Conservation (phyloP, 805 yeast species). For the Ogataea methanolica region DNA sequence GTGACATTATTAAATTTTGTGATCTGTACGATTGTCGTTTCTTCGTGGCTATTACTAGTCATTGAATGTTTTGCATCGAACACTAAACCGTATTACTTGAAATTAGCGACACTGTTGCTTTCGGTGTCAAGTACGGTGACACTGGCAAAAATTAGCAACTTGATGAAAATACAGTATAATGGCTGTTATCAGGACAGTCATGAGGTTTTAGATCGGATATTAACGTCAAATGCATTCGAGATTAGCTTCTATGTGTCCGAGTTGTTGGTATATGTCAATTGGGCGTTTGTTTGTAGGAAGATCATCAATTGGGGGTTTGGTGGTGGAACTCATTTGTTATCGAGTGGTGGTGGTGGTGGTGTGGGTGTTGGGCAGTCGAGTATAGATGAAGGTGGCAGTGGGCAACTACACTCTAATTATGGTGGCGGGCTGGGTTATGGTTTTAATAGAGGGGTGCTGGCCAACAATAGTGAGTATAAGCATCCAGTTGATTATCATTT, state of each 20-base stretch:
- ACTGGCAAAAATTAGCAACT: slow-evolving; percentile 40
- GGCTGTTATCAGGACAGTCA: slow-evolving; percentile 49
- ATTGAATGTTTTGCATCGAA: slow-evolving; percentile 51
- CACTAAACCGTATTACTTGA: slow-evolving; percentile 54
- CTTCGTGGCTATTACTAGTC: slow-evolving; percentile 68
- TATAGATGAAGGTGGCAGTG: not conserved
- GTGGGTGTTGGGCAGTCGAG: not conserved
- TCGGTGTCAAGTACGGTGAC: slow-evolving; percentile 52
- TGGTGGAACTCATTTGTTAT: not conserved
- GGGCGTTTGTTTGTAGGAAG: slow-evolving; percentile 24
- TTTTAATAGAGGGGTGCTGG: too few relatives aligned
- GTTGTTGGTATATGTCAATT: slow-evolving; percentile 46
- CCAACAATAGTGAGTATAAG: too few relatives aligned
- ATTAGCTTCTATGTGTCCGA: slow-evolving; percentile 38
- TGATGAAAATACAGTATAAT: slow-evolving; percentile 46
- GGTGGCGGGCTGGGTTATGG: too few relatives aligned
- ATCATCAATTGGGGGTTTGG: slow-evolving; percentile 6
- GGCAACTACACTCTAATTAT: not conserved
- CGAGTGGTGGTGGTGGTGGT: not conserved
- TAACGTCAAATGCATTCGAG: slow-evolving; percentile 33
- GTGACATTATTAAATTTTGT: slow-evolving; percentile 44
- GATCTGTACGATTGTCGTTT: slow-evolving; percentile 50
- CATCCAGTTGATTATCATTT: too few relatives aligned
- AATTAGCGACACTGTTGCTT: slow-evolving; percentile 51
- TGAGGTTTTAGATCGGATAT: slow-evolving; percentile 35